Evolutionary conservation across 148 eudicot genomes (phyloP).

Genomic region (Agrostemma githago): DNA sequence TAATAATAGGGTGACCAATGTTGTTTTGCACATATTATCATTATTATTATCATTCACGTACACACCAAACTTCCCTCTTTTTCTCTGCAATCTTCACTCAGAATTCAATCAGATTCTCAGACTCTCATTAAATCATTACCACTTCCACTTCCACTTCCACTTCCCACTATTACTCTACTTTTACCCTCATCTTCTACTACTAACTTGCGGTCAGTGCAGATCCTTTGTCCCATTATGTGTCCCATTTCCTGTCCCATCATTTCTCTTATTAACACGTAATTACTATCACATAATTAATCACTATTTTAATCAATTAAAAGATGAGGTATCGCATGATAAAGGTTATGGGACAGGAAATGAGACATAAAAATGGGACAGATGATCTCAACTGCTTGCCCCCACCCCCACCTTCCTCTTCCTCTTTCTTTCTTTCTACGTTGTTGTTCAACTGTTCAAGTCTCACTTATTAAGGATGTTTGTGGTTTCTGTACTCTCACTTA

Average conservation of each 20-base stretch:
- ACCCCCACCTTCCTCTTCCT: not conserved
- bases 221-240: too few relatives aligned
- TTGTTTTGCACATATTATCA: not conserved
- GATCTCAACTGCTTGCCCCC: not conserved
- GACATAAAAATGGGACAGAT: too few relatives aligned
- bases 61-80: not conserved
- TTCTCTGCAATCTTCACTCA: slow-evolving; percentile 13
- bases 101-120: not conserved
- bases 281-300: too few relatives aligned
- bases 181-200: too few relatives aligned
- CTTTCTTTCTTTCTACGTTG: not conserved
- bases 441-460: not conserved
- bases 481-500: not conserved
- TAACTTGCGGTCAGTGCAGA: too few relatives aligned
- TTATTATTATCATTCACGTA: not conserved
- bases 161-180: too few relatives aligned
- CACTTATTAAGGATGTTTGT: not conserved
- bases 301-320: too few relatives aligned
- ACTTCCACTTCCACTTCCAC: not conserved
- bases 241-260: too few relatives aligned
- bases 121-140: not conserved
- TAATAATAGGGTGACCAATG: not conserved
- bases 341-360: too few relatives aligned
- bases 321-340: too few relatives aligned
- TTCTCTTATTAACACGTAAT: too few relatives aligned